Evolutionary conservation across 257 asterid species (phyloP).

Genomic region (Cynanchum wilfordii): DNA sequence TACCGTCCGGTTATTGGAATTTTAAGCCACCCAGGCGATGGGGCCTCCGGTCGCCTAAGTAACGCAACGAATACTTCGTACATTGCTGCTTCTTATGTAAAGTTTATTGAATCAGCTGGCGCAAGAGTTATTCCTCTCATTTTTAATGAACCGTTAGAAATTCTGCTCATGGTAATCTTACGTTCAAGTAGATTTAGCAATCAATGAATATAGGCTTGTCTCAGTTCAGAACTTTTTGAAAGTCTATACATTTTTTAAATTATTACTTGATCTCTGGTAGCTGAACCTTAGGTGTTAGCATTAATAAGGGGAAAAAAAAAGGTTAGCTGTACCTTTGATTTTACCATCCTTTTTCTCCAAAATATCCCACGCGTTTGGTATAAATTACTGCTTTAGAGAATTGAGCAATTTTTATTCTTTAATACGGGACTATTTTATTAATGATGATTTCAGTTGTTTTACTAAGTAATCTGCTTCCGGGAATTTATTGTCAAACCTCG

Average conservation of each 20-base stretch:
- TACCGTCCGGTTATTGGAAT: slow-evolving; percentile 83
- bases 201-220: not conserved
- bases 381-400: not conserved
- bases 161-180: slow-evolving; percentile 41
- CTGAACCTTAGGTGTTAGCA: not conserved
- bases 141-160: slow-evolving; percentile 59
- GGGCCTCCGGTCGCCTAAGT: slow-evolving; percentile 73
- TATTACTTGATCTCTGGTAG: not conserved
- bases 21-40: slow-evolving; percentile 83
- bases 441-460: not conserved
- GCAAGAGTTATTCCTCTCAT: slow-evolving; percentile 92
- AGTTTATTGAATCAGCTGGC: slow-evolving; percentile 84
- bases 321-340: no score
- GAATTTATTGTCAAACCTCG: not conserved
- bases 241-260: not conserved
- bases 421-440: not conserved
- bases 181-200: not conserved
- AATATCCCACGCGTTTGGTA: not conserved
- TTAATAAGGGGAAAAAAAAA: not conserved
- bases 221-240: not conserved
- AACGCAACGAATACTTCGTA: slow-evolving; percentile 62
- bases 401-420: not conserved
- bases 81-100: slow-evolving; percentile 87
- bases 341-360: not conserved
- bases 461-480: not conserved